phyloP scores from a whole-genome alignment of 805 yeast species.

The Kodamaea kakaduensis region DNA sequence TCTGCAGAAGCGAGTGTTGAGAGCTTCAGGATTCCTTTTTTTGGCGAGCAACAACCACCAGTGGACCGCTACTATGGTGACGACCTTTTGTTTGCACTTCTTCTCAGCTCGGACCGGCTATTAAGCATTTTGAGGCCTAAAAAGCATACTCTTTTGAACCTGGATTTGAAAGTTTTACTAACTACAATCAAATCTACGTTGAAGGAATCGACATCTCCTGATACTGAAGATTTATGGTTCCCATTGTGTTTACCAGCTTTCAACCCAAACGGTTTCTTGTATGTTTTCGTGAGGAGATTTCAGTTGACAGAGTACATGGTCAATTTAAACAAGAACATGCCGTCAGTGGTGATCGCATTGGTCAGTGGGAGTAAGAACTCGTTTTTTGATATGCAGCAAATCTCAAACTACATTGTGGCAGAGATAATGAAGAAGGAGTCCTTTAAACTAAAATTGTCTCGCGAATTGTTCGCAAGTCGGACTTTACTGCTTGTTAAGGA shows the following conservation, averaged over 20 bases:
- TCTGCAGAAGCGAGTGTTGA: constrained; percentile 2
- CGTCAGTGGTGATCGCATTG: constrained; percentile 31
- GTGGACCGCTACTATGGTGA: constrained; percentile 21
- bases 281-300: constrained; percentile 62
- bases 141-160: constrained; percentile 72
- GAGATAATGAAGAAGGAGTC: constrained; percentile 21
- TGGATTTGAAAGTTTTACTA: constrained; percentile 73
- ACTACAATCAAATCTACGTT: constrained; percentile 60
- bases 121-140: constrained; percentile 72
- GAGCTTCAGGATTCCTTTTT: constrained; percentile 5
- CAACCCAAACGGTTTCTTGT: constrained; percentile 82
- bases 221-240: constrained; percentile 78
- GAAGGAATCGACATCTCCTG: constrained; percentile 16
- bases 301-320: constrained; percentile 18
- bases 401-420: constrained; percentile 49
- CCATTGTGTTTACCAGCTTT: constrained; percentile 91
- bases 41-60: constrained; percentile 2
- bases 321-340: constrained; percentile 23
- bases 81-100: constrained; percentile 70
- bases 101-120: constrained; percentile 60
- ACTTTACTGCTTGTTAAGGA: constrained; percentile 21
- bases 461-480: constrained; percentile 20
- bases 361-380: constrained; percentile 71
- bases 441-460: constrained; percentile 19
- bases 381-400: constrained; percentile 68